phyloP scores from a whole-genome alignment of 495 filamentous ascomycete genomes.

The Astrothelium subdiscretum region DNA sequence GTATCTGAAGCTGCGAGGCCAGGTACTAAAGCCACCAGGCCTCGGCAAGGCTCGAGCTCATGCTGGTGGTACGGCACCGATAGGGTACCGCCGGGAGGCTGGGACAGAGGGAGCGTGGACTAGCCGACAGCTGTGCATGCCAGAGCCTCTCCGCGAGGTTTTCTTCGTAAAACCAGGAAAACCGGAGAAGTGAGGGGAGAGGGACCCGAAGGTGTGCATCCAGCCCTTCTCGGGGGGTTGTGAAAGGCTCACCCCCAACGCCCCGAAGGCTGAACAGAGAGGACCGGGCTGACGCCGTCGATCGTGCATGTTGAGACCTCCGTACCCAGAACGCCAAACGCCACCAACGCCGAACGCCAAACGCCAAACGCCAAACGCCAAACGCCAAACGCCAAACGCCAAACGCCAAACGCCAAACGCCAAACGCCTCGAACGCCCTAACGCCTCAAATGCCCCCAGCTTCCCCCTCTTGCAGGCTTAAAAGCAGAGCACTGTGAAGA shows the following conservation, averaged over 20 bases:
- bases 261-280: not conserved
- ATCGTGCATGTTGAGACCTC: not conserved
- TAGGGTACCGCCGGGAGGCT: not conserved
- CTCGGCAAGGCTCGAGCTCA: slow-evolving; percentile 1
- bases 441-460: not conserved
- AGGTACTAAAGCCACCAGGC: slow-evolving; percentile 3
- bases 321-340: not conserved
- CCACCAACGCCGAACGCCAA: not conserved
- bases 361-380: not conserved
- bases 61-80: not conserved
- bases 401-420: not conserved
- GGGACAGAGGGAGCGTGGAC: not conserved
- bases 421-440: not conserved
- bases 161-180: slow-evolving; percentile 1
- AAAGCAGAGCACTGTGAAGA: not conserved
- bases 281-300: not conserved
- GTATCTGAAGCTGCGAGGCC: not conserved
- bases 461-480: not conserved
- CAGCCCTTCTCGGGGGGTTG: not conserved
- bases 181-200: not conserved
- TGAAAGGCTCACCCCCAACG: not conserved
- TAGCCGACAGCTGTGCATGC: not conserved
- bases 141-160: not conserved
- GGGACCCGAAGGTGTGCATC: not conserved
- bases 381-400: too few relatives aligned